Evolutionary conservation across 352 stramenopile genomes (phyloP), one percentile per base, ranked within the genome.

Genomic region (Saprolegnia diclina): DNA sequence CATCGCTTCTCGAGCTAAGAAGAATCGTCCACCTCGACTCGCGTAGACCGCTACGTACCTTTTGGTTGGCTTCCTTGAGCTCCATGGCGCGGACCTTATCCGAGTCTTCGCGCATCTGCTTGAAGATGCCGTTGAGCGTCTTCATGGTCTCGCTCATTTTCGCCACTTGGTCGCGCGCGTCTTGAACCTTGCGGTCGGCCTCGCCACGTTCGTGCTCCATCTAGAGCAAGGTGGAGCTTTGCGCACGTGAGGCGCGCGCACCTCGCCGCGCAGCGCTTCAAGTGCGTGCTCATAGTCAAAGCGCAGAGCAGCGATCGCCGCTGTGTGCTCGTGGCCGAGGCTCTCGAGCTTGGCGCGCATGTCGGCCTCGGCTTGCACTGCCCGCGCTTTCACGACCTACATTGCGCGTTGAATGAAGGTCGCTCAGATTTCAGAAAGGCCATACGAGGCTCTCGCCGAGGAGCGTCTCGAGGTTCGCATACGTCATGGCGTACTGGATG

Each of bases 101-200:
- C 0, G 79, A 92, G 56, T 98, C 89, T 48, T 92, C 80, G 14
- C 95, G 91, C 89, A 98, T 98, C 44, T 97, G 90, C 1, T 85
- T 76, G 62, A 98, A 98, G 32, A 98, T 95, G 1, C 83, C 94
- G 73, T 97, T 97, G 0, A 98, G 78, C 18, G 90, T 93, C 57
- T 92, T 93, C 75, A 98, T 92, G 1, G 90, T 97, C 57, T 98
- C 91, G 9, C 81, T 79, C 89, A 98, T 97, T 56, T 94, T 93
- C 24, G 79, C 77, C 71, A 91, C 81, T 66, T 96, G 82, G 1
- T 94, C 81, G 65, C 94, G 92, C 1, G 81, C 80, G 13, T 93
- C 82, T 0, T 56, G 54, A 44, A 84, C 69, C 56, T 87, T 85
- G 14, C 78, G 73, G 71, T 97, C 88, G 76, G 93, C 83, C 5